Base-by-base conservation (phyloP, 257 asterid genomes). In the Mitragyna speciosa region DNA sequence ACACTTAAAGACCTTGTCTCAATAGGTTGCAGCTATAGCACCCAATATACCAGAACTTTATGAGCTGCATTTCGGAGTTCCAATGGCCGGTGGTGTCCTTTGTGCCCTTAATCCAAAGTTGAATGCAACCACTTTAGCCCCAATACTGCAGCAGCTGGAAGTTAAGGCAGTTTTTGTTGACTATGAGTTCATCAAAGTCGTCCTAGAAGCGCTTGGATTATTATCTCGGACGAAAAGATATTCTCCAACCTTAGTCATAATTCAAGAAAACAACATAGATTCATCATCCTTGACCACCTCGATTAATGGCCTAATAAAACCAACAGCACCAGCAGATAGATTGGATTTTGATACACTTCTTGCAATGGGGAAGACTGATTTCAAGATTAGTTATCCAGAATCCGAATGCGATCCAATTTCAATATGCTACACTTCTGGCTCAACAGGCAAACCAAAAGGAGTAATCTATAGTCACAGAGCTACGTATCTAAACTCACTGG, bases 391-490 rank as follows among this genome's bases (percentile, higher is more conserved):
- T 22, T 73, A 87, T 78, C 98, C 98, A 1, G 82, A 81, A 0
- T 90, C 90, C 0, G 98, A 94, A 72, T 85, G 85, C 26, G 93
- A 92, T 36, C 93, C 97, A 3, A 92, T 94, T 26, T 79, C 96
- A 2, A 81, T 94, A 70, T 89, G 86, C 74, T 94, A 86, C 86
- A 92, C 98, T 4, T 93, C 98, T 1, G 98, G 98, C 68, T 89
- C 98, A 0, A 93, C 98, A 0, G 88, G 96, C 28, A 84, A 82
- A 67, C 97, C 98, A 43, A 92, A 93, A 81, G 98, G 97, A 10
- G 98, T 88, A 2, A 87, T 93, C 30, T 90, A 92, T 36, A 89
- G 97, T 73, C 98, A 93, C 72, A 87, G 98, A 70, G 94, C 93
- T 20, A 88, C 91, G 11, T 90, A 92, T 79, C 85, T 93, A 19